phyloP scores from a whole-genome alignment of 2,329 filamentous ascomycete genomes.

The Spiromastix sp. region DNA sequence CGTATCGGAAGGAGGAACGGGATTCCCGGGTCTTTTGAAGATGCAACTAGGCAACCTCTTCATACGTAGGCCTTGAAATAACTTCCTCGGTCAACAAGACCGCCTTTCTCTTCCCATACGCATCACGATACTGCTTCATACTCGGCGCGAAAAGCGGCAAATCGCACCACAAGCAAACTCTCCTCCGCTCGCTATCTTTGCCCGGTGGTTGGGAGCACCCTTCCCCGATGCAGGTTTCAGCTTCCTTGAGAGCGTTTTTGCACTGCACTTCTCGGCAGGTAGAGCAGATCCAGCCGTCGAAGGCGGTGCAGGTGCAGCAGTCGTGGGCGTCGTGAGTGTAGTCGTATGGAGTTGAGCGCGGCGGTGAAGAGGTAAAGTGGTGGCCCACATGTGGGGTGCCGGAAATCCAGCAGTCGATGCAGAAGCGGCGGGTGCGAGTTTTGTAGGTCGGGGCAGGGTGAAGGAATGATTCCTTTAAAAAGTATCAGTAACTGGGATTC shows the following conservation, averaged over 20 bases:
- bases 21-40: neutral
- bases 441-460: constrained; percentile 19
- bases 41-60: neutral
- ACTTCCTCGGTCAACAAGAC: neutral
- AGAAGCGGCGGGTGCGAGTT: constrained; percentile 20
- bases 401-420: constrained; percentile 18
- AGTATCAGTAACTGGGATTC: neutral
- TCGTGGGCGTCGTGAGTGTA: constrained; percentile 11
- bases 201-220: constrained; percentile 14
- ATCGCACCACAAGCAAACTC: constrained; percentile 23
- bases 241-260: constrained; percentile 11
- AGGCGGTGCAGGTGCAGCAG: constrained; percentile 18
- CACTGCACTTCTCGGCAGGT: constrained; percentile 20
- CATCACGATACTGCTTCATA: constrained; percentile 6
- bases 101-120: constrained; percentile 6
- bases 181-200: constrained; percentile 16
- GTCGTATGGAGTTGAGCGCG: constrained; percentile 7
- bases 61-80: neutral
- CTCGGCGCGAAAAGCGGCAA: constrained; percentile 9
- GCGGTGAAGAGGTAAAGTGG: constrained; percentile 13
- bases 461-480: constrained; percentile 16
- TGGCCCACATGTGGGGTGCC: constrained; percentile 16
- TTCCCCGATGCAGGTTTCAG: constrained; percentile 16
- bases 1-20: too few species aligned
- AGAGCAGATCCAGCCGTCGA: constrained; percentile 19